Evolutionary conservation across 352 stramenopile species (phyloP).

Genomic region (Phytophthora chlamydospora): DNA sequence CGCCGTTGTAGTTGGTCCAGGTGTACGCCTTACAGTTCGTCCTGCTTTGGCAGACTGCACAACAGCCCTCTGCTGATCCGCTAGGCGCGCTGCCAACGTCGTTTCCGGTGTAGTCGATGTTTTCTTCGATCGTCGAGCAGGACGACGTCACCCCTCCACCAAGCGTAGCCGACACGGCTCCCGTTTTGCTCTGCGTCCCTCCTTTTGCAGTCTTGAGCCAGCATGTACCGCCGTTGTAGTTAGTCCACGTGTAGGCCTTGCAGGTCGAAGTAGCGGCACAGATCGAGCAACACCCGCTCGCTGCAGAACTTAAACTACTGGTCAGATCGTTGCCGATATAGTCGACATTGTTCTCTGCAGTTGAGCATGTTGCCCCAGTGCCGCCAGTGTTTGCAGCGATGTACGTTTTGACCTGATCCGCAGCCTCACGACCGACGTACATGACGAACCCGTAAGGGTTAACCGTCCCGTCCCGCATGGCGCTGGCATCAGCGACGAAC

Average conservation of each 20-base stretch:
- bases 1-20: slow-evolving; percentile 55
- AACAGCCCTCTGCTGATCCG: slow-evolving; percentile 29
- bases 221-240: slow-evolving; percentile 57
- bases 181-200: slow-evolving; percentile 8
- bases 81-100: slow-evolving; percentile 25
- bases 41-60: slow-evolving; percentile 25
- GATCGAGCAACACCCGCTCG: slow-evolving; percentile 43
- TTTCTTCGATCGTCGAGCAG: slow-evolving; percentile 35
- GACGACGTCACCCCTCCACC: slow-evolving; percentile 16
- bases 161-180: slow-evolving; percentile 26
- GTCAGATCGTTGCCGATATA: slow-evolving; percentile 56
- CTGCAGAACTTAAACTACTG: slow-evolving; percentile 32
- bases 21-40: slow-evolving; percentile 48
- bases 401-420: slow-evolving; percentile 40
- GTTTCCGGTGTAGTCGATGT: slow-evolving; percentile 41
- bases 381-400: slow-evolving; percentile 22
- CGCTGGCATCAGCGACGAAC: slow-evolving; percentile 58
- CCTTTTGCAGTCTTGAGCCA: slow-evolving; percentile 59
- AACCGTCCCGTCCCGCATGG: slow-evolving; percentile 62
- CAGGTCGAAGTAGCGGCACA: slow-evolving; percentile 36
- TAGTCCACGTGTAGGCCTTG: slow-evolving; percentile 56
- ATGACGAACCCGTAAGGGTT: slow-evolving; percentile 79
- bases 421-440: slow-evolving; percentile 65
- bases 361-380: slow-evolving; percentile 26
- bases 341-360: slow-evolving; percentile 42